Evolutionary conservation across 164 flowering plant genomes (phyloP).

Genomic region (Liquidambar formosana): DNA sequence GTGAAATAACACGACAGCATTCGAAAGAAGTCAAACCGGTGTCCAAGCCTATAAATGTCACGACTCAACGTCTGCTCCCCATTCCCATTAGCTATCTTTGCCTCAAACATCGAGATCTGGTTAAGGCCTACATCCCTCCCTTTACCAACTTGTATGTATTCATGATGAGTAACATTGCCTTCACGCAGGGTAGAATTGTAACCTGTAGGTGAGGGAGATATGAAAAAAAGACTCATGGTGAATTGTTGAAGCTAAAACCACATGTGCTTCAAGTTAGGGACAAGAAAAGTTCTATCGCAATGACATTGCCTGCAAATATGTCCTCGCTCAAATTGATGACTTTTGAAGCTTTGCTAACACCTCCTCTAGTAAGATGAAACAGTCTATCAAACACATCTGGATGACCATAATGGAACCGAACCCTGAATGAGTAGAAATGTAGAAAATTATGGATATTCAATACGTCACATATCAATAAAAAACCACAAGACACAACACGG

Average conservation of each 20-base stretch:
- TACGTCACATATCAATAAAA: not conserved
- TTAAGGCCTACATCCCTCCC: slow-evolving; percentile 76
- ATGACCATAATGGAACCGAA: slow-evolving; percentile 70
- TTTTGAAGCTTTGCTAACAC: slow-evolving; percentile 67
- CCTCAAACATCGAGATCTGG: slow-evolving; percentile 68
- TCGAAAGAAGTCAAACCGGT: slow-evolving; percentile 70
- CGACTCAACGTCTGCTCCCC: slow-evolving; percentile 73
- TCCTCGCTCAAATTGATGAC: slow-evolving; percentile 63
- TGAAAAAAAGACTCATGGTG: not conserved
- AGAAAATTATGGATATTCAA: slow-evolving; percentile 5
- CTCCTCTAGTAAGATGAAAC: slow-evolving; percentile 67
- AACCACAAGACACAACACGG: not conserved
- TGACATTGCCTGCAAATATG: slow-evolving; percentile 57
- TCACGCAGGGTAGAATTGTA: slow-evolving; percentile 72
- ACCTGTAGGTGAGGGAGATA: slow-evolving; percentile 30
- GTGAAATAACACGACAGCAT: slow-evolving; percentile 69
- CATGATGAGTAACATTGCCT: slow-evolving; percentile 70
- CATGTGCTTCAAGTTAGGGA: not conserved
- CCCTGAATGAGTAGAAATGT: slow-evolving; percentile 36
- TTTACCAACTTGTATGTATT: slow-evolving; percentile 74
- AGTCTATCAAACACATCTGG: slow-evolving; percentile 71
- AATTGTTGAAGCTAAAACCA: slow-evolving; percentile 2
- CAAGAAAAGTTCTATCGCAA: not conserved
- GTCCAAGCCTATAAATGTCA: slow-evolving; percentile 68
- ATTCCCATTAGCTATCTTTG: slow-evolving; percentile 70